Evolutionary conservation across 495 filamentous ascomycete species (phyloP).

Genomic region (Penicillium verhagenii): DNA sequence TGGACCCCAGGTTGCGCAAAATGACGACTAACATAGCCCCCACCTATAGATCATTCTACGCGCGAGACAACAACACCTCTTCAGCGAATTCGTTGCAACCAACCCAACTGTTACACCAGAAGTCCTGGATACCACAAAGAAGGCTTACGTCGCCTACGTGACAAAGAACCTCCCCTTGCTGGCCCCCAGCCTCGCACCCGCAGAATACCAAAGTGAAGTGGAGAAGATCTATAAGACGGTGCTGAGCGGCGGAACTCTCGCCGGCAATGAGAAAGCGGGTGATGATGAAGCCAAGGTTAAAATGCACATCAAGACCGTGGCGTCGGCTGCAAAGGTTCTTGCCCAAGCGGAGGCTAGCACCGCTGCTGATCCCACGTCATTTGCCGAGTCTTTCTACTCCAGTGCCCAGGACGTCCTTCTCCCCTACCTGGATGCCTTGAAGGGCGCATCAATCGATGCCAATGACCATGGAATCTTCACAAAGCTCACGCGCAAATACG

Average conservation of each 20-base stretch:
- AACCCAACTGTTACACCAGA: constrained; percentile 50
- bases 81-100: constrained; percentile 52
- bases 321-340: constrained; percentile 59
- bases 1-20: background rate
- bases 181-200: constrained; percentile 33
- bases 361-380: constrained; percentile 17
- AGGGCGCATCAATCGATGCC: constrained; percentile 71
- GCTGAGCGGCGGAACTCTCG: constrained; percentile 48
- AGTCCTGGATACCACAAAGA: constrained; percentile 52
- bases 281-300: constrained; percentile 86
- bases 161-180: constrained; percentile 73
- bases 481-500: constrained; percentile 76
- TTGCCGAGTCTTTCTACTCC: constrained; percentile 57
- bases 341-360: constrained; percentile 35
- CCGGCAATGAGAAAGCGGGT: constrained; percentile 60
- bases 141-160: constrained; percentile 71
- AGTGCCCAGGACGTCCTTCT: constrained; percentile 67
- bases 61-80: constrained; percentile 73
- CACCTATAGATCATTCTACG: constrained; percentile 71
- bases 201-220: constrained; percentile 53
- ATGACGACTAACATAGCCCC: background rate
- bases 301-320: constrained; percentile 84
- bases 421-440: constrained; percentile 78
- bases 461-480: constrained; percentile 77
- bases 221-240: constrained; percentile 63